These are phyloP conservation scores for Schwanniomyces pseudopolymorphus DNA, from an alignment of 805 yeast genomes.

Conservation along the genomic window DNA sequence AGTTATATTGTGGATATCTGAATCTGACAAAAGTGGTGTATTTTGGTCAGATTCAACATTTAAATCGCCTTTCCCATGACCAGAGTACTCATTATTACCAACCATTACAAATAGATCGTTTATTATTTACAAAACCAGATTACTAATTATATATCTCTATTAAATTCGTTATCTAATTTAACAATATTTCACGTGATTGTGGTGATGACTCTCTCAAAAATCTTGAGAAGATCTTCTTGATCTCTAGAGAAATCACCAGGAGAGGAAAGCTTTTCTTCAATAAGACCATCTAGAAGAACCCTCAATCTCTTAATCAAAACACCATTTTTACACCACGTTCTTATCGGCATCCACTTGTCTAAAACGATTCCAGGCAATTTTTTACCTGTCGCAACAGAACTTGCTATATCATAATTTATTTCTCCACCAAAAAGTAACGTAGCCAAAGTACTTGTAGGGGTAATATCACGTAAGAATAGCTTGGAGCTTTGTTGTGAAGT, in stretches of 20 bases:
- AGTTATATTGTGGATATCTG: background rate
- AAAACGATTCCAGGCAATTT: slow-evolving; percentile 81
- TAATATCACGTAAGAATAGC: slow-evolving; percentile 68
- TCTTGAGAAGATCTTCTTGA: background rate
- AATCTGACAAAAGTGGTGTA: background rate
- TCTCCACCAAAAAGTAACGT: slow-evolving; percentile 81
- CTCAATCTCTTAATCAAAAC: slow-evolving; percentile 76
- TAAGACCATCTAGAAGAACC: slow-evolving; percentile 60
- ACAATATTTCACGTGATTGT: background rate
- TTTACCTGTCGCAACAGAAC: slow-evolving; percentile 39
- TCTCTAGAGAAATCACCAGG: slow-evolving; percentile 18
- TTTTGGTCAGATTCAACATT: background rate
- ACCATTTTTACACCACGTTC: slow-evolving; percentile 94
- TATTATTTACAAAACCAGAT: background rate
- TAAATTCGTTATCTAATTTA: background rate
- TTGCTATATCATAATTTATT: slow-evolving; percentile 54
- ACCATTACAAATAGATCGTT: background rate
- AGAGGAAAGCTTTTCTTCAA: slow-evolving; percentile 56
- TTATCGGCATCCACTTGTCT: slow-evolving; percentile 85
- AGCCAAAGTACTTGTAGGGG: slow-evolving; percentile 75
- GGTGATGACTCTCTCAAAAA: background rate
- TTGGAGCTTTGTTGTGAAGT: slow-evolving; percentile 64
- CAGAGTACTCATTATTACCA: background rate
- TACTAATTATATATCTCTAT: background rate
- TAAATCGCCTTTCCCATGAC: background rate